Percentiles rank a stretch among this genome's conserved stretches.
Evolutionary conservation across 768 basidiomycete species (phyloP).

Genomic region (Lentinula sp.): DNA sequence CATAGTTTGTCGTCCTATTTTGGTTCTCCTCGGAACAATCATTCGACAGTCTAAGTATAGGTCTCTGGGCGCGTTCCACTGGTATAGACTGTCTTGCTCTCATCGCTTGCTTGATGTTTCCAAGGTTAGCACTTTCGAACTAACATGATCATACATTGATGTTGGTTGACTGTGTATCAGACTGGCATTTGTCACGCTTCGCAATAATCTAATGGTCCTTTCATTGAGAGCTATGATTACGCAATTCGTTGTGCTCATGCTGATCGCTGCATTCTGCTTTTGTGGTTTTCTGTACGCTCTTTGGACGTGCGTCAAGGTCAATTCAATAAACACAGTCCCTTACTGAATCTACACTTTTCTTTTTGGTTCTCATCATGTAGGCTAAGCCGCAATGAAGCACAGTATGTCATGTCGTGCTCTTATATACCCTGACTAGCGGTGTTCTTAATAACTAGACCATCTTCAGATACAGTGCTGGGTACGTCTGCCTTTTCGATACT

Average conservation of each 20-base stretch:
- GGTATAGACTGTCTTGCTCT: conserved; percentile 84
- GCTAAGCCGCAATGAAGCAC: conserved; percentile 53
- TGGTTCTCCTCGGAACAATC: neutral
- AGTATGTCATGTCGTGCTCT: conserved; percentile 28
- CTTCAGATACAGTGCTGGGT: conserved; percentile 24
- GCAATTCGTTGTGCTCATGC: conserved; percentile 81
- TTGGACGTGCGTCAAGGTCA: conserved; percentile 67
- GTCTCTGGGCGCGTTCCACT: conserved; percentile 55
- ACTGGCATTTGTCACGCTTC: conserved; percentile 86
- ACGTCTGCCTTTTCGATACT: conserved; percentile 5
- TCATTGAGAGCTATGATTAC: conserved; percentile 88
- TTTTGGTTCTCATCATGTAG: conserved; percentile 26
- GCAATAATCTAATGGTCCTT: conserved; percentile 74
- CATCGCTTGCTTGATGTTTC: conserved; percentile 88
- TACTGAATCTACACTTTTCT: neutral
- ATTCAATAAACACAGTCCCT: neutral
- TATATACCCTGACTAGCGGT: neutral
- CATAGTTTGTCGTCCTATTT: conserved; percentile 37
- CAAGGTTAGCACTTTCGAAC: conserved; percentile 43
- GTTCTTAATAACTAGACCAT: neutral
- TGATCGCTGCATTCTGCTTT: conserved; percentile 86
- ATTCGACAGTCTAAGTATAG: conserved; percentile 26
- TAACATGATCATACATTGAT: neutral
- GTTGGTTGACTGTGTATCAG: conserved; percentile 28
- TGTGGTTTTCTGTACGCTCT: conserved; percentile 89